phyloP scores from a whole-genome alignment of 768 basidiomycete species.

The Coprinopsis sp. region DNA sequence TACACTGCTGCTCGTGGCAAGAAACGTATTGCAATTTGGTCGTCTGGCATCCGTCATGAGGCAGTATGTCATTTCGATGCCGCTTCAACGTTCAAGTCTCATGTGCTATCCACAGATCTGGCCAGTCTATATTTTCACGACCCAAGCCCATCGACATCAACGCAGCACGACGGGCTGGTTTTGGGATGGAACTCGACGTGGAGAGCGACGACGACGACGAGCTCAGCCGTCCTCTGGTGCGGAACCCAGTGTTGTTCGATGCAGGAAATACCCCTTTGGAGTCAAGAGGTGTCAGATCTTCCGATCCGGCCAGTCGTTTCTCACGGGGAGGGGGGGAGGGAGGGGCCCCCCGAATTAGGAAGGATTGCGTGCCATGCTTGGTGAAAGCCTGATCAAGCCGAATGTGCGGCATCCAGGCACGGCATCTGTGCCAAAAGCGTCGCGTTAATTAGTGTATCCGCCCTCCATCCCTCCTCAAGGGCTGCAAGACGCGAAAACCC shows the following conservation, averaged over 20 bases:
- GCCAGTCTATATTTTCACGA: conserved; percentile 82
- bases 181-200: conserved; percentile 67
- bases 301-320: no score
- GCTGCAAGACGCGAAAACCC: no score
- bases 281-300: no score
- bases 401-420: no score
- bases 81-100: conserved; percentile 10
- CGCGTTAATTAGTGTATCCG: no score
- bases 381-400: no score
- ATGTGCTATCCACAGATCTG: conserved; percentile 51
- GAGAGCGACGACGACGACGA: conserved; percentile 65
- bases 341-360: no score
- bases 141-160: conserved; percentile 85
- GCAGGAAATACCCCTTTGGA: conserved; percentile 30
- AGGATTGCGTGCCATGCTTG: no score
- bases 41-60: conserved; percentile 90
- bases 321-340: no score
- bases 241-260: conserved; percentile 63
- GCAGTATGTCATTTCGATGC: conserved; percentile 55
- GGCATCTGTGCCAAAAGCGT: conserved; percentile 16
- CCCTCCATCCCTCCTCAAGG: no score
- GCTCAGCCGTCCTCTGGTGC: conserved; percentile 53
- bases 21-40: conserved; percentile 91
- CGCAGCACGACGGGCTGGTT: conserved; percentile 60
- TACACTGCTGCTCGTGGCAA: conserved; percentile 84